Evolutionary conservation across 305 asterid genomes (phyloP).

Genomic region (Striga hermonthica): DNA sequence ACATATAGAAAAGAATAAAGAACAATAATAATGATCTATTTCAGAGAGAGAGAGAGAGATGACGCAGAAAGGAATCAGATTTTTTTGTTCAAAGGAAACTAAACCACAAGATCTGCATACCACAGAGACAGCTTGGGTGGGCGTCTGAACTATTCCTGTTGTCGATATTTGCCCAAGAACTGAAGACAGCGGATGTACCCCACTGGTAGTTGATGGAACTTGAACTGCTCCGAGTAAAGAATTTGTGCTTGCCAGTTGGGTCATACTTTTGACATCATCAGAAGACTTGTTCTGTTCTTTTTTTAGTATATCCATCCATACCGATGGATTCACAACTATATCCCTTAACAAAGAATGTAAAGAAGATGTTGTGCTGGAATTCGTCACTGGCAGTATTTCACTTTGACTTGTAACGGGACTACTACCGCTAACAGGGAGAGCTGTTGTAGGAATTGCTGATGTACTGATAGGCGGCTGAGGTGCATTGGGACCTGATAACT

Average conservation of each 20-base stretch:
- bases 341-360: conserved; percentile 66
- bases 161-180: conserved; percentile 39
- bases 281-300: conserved; percentile 61
- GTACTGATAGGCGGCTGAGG: conserved; percentile 34
- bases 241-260: conserved; percentile 40
- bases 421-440: conserved; percentile 31
- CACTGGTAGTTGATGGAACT: conserved; percentile 42
- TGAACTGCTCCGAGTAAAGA: conserved; percentile 51
- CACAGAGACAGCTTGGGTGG: conserved; percentile 44
- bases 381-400: conserved; percentile 37
- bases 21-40: conserved; percentile 10
- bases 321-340: conserved; percentile 71
- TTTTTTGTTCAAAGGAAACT: conserved; percentile 11
- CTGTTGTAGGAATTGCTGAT: conserved; percentile 27
- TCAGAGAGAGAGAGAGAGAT: background rate
- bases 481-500: conserved; percentile 33
- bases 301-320: conserved; percentile 66
- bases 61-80: background rate
- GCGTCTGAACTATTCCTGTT: conserved; percentile 46
- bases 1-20: background rate
- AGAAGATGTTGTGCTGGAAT: conserved; percentile 45
- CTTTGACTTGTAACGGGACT: conserved; percentile 24
- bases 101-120: conserved; percentile 34
- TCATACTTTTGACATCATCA: conserved; percentile 41
- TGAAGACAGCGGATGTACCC: conserved; percentile 37